Conservation (phyloP, 495 filamentous ascomycete genomes). For the Hypoxylon trugodes region DNA sequence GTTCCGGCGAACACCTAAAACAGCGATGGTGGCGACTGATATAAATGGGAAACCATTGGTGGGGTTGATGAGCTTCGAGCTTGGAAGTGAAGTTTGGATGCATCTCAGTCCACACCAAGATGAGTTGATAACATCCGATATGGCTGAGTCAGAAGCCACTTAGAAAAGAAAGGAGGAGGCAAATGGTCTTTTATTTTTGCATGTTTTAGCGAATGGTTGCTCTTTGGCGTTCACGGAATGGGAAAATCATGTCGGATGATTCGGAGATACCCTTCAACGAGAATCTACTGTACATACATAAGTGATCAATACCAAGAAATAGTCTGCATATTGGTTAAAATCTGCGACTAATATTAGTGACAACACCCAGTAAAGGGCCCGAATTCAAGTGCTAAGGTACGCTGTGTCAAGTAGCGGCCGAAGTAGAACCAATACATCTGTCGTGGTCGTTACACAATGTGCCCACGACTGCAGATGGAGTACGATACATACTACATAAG, state of each 20-base stretch:
- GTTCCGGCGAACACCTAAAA: conserved; percentile 35
- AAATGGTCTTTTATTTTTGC: too few species aligned
- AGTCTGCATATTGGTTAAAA: too few species aligned
- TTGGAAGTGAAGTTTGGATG: conserved; percentile 59
- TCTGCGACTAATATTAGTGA: neutral
- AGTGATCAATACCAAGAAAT: too few species aligned
- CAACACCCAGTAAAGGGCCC: conserved; percentile 4
- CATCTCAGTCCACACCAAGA: conserved; percentile 52
- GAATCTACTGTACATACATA: too few species aligned
- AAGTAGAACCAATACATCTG: conserved; percentile 29
- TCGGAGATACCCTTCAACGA: conserved; percentile 24
- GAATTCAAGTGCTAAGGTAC: conserved; percentile 5
- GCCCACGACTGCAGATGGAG: conserved; percentile 11
- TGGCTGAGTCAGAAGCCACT: neutral
- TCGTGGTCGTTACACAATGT: conserved; percentile 21
- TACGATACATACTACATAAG: conserved; percentile 35
- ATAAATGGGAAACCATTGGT: conserved; percentile 29
- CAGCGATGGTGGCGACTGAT: conserved; percentile 15
- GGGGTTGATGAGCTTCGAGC: conserved; percentile 47
- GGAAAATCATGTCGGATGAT: neutral
- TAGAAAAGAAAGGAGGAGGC: neutral
- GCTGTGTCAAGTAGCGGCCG: conserved; percentile 12
- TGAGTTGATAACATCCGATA: conserved; percentile 37
- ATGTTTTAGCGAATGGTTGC: conserved; percentile 3
- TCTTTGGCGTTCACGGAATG: conserved; percentile 1